phyloP scores from a whole-genome alignment of 1,139 yeast species.

The Taphrina betulina region DNA sequence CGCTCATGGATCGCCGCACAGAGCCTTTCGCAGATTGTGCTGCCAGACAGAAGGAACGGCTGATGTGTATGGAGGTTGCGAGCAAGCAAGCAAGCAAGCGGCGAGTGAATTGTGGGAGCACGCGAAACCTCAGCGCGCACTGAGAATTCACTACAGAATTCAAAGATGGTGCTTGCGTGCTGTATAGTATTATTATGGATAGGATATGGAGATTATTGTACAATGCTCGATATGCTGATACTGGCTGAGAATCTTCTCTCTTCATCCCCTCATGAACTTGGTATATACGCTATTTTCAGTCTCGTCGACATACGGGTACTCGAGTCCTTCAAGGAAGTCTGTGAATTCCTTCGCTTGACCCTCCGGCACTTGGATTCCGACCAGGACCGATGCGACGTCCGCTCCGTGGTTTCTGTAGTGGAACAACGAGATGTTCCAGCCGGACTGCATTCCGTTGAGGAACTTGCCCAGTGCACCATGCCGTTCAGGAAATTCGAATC shows the following conservation, averaged over 20 bases:
- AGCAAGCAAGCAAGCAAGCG: no score
- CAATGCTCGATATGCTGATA: no score
- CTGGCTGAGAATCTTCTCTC: neutral
- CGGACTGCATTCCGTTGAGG: slow-evolving; percentile 64
- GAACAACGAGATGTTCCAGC: slow-evolving; percentile 91
- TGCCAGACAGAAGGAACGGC: neutral
- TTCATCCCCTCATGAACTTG: slow-evolving; percentile 15
- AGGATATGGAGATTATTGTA: no score
- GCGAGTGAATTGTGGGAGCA: no score
- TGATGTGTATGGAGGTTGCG: neutral
- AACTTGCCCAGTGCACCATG: slow-evolving; percentile 90
- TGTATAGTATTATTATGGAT: no score
- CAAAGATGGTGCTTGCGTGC: no score
- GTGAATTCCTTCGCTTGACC: slow-evolving; percentile 64
- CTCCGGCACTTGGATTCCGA: slow-evolving; percentile 83
- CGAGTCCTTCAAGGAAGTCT: slow-evolving; percentile 65
- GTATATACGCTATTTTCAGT: slow-evolving; percentile 74
- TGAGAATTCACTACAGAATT: no score
- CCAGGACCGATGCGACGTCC: slow-evolving; percentile 86
- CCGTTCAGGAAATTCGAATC: slow-evolving; percentile 94
- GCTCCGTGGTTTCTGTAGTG: slow-evolving; percentile 97
- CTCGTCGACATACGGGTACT: slow-evolving; percentile 77
- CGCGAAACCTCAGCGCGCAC: no score
- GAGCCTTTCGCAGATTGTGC: neutral
- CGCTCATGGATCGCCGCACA: slow-evolving; percentile 29